These are phyloP conservation scores for Xylariaceae sp. DNA, from an alignment of 2,329 filamentous ascomycete species.

Conservation along the genomic window DNA sequence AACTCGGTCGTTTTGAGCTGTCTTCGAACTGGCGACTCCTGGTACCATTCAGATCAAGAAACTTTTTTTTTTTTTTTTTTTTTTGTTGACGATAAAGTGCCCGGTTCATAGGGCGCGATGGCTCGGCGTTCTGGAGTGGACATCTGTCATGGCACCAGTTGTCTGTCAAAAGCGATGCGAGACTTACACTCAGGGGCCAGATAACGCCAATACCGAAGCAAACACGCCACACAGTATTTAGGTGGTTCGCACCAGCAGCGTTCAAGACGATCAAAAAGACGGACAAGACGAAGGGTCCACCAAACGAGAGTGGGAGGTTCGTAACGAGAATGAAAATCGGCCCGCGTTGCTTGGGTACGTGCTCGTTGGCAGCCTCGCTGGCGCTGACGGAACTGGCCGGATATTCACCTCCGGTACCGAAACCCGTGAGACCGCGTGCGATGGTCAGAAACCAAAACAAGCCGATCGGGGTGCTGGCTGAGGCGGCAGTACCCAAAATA, in stretches of 20 bases:
- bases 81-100: too few species aligned
- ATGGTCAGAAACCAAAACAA: slow-evolving; percentile 13
- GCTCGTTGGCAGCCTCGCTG: slow-evolving; percentile 12
- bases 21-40: too few species aligned
- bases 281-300: slow-evolving; percentile 8
- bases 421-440: slow-evolving; percentile 9
- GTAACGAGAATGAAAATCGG: slow-evolving; percentile 13
- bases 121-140: too few species aligned
- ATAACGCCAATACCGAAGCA: slow-evolving; percentile 11
- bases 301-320: slow-evolving; percentile 10
- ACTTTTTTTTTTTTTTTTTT: too few species aligned
- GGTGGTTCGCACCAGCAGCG: slow-evolving; percentile 4
- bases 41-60: too few species aligned
- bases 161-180: not conserved
- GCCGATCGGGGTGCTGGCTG: slow-evolving; percentile 10
- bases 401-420: slow-evolving; percentile 14
- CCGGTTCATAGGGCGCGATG: too few species aligned
- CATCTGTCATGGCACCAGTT: too few species aligned
- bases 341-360: slow-evolving; percentile 5
- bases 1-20: too few species aligned
- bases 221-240: slow-evolving; percentile 12
- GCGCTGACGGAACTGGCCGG: slow-evolving; percentile 14
- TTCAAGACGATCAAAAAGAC: slow-evolving; percentile 9
- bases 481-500: slow-evolving; percentile 11
- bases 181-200: slow-evolving; percentile 9